These are phyloP conservation scores for Aspergillus amoenus DNA, from an alignment of 2,329 filamentous ascomycete species.

Conservation along the genomic window DNA sequence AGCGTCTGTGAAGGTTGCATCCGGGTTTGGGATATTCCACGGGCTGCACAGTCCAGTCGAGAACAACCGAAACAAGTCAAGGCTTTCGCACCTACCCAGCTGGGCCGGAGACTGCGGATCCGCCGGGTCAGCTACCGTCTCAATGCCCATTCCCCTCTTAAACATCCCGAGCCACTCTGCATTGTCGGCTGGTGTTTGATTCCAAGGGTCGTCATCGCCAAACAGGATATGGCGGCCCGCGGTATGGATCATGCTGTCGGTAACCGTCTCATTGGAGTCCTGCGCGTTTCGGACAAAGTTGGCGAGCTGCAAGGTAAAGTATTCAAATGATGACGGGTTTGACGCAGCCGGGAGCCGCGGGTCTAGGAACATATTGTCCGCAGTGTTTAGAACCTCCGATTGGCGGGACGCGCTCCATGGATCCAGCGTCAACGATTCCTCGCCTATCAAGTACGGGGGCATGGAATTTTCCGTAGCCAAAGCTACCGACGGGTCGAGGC, in stretches of 20 bases:
- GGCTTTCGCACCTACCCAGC: neutral
- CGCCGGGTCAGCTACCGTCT: neutral
- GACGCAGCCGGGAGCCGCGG: neutral
- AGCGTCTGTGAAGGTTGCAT: no score
- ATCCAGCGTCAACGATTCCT: slow-evolving; percentile 21
- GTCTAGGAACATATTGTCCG: no score
- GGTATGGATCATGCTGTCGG: slow-evolving; percentile 34
- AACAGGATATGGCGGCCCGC: slow-evolving; percentile 33
- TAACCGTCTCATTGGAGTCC: slow-evolving; percentile 21
- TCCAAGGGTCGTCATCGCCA: slow-evolving; percentile 35
- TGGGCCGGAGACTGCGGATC: neutral
- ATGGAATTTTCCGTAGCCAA: slow-evolving; percentile 39
- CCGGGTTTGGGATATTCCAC: no score
- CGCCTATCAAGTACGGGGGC: slow-evolving; percentile 36
- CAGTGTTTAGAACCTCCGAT: neutral
- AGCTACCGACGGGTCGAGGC: slow-evolving; percentile 29
- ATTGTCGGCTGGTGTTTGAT: slow-evolving; percentile 38
- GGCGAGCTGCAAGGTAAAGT: slow-evolving; percentile 22
- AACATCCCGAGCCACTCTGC: slow-evolving; percentile 6
- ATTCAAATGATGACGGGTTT: slow-evolving; percentile 4
- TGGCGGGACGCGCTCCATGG: slow-evolving; percentile 17
- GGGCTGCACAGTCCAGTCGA: no score
- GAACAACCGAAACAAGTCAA: neutral
- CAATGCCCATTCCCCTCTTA: neutral
- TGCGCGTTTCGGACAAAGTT: slow-evolving; percentile 25